Percentiles rank a stretch among this genome's conserved stretches.
These are phyloP conservation scores for Pseudogymnoascus sp. DNA, from an alignment of 2,329 filamentous ascomycete species.

Conservation along the genomic window DNA sequence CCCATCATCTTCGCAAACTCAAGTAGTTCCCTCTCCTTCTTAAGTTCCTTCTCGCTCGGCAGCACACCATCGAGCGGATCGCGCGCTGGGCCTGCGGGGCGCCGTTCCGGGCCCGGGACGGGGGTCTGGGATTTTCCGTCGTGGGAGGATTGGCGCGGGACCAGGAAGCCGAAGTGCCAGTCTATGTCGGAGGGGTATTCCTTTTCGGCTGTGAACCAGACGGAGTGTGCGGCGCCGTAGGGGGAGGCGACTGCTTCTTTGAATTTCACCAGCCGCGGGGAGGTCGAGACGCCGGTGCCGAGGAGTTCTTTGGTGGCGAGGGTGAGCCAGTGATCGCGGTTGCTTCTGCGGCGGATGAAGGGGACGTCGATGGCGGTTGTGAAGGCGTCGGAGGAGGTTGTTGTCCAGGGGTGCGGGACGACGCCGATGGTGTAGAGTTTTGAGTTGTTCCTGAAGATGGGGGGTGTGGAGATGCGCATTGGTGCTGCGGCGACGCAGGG, in stretches of 20 bases:
- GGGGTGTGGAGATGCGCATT: slow-evolving; percentile 57
- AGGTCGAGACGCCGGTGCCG: slow-evolving; percentile 51
- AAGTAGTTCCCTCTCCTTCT: slow-evolving; percentile 47
- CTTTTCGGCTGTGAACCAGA: slow-evolving; percentile 75
- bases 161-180: slow-evolving; percentile 81
- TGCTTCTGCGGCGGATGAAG: slow-evolving; percentile 58
- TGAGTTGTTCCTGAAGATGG: slow-evolving; percentile 62
- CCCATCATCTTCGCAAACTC: slow-evolving; percentile 42
- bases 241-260: slow-evolving; percentile 74
- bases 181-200: slow-evolving; percentile 57
- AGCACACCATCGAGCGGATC: slow-evolving; percentile 41
- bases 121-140: slow-evolving; percentile 48
- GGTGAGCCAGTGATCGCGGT: slow-evolving; percentile 71
- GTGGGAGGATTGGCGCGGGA: slow-evolving; percentile 51
- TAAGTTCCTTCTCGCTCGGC: slow-evolving; percentile 43
- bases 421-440: slow-evolving; percentile 72
- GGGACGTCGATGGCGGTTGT: slow-evolving; percentile 51
- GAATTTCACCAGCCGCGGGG: slow-evolving; percentile 60
- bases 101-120: slow-evolving; percentile 48
- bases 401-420: slow-evolving; percentile 86
- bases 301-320: slow-evolving; percentile 62
- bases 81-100: slow-evolving; percentile 41
- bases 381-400: slow-evolving; percentile 57
- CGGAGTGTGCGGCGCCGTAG: slow-evolving; percentile 50
- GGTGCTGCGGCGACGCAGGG: slow-evolving; percentile 60